Evolutionary conservation across 2,329 filamentous ascomycete species (phyloP), one percentile per base, ranked within the genome.

Genomic region (Aureobasidium musti): DNA sequence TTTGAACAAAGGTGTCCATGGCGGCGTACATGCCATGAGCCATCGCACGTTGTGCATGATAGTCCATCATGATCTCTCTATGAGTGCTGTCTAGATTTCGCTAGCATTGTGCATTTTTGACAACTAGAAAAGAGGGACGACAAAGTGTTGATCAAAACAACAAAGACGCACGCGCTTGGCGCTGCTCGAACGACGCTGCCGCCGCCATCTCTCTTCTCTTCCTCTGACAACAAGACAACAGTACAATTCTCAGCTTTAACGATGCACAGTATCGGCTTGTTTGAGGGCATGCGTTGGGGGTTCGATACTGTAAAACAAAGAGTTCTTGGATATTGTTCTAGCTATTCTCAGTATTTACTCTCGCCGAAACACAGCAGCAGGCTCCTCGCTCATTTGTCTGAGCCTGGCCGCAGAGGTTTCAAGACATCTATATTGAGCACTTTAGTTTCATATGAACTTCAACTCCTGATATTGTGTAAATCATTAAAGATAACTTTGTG

Each of bases 21-120:
- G 88, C 81, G 41, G 79, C 78, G 73, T 91, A 84, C 82, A 92
- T 88, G 30, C 89, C 82, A 74, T 89, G 87, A 19, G 89, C 90
- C 72, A 92, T 89, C 41, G 90, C 80, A 35, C 57, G 56, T 30
- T 67, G 65, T 13, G 13, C 30, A 49, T 49, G 14, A 8, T 61
- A 59, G 11, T 59, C 54, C 54, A 59, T 47, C 37, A 30, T 17
- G 37, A 30, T 17, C 39, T 52, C 26, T 45, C 23, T 7, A n/a
- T 30, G 39, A 28, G 26, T n/a, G 54, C 33, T 33, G 54, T 30
- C 54, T 30, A n/a, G 19, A 4, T 10, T 30, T 30, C 30, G 39
- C 17, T 28, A 59, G 21, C 39, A 45, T 59, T 59, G 54, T 59
- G 28, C 54, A 59, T 59, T 43, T 43, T 45, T 59, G 37, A 37